phyloP scores from a whole-genome alignment of 768 basidiomycete genomes.

The Tylopilus intermedius region DNA sequence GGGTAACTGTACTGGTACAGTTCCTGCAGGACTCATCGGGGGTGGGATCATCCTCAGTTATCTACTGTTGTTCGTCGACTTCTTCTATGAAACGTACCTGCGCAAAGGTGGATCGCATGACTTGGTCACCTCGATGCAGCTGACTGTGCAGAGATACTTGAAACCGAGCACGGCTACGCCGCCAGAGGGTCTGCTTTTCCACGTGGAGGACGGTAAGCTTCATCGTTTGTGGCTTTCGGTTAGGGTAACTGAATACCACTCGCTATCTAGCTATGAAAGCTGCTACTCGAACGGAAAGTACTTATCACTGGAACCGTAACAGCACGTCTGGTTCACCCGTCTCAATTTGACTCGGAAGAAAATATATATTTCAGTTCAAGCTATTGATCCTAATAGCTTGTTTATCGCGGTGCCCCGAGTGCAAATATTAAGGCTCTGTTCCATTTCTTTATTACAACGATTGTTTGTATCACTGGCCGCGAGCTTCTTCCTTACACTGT shows the following conservation, averaged over 20 bases:
- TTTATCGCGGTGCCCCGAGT: no score
- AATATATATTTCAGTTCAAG: no score
- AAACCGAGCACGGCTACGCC: background rate
- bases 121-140: no score
- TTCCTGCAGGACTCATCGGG: slow-evolving; percentile 10
- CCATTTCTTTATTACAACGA: no score
- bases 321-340: no score
- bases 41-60: slow-evolving; percentile 15
- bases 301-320: no score
- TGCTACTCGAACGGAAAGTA: background rate
- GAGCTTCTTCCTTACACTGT: no score
- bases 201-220: slow-evolving; percentile 10
- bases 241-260: background rate
- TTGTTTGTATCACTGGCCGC: no score
- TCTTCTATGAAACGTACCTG: slow-evolving; percentile 17
- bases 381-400: no score
- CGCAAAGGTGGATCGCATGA: slow-evolving; percentile 2
- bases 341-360: no score
- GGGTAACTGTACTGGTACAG: slow-evolving; percentile 16
- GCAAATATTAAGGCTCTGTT: no score
- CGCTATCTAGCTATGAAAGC: background rate
- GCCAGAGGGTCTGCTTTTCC: slow-evolving; percentile 8
- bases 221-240: background rate
- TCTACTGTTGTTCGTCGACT: slow-evolving; percentile 19
- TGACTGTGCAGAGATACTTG: background rate